Conservation (phyloP, 306 rosid genomes). For the Pueraria montana region DNA sequence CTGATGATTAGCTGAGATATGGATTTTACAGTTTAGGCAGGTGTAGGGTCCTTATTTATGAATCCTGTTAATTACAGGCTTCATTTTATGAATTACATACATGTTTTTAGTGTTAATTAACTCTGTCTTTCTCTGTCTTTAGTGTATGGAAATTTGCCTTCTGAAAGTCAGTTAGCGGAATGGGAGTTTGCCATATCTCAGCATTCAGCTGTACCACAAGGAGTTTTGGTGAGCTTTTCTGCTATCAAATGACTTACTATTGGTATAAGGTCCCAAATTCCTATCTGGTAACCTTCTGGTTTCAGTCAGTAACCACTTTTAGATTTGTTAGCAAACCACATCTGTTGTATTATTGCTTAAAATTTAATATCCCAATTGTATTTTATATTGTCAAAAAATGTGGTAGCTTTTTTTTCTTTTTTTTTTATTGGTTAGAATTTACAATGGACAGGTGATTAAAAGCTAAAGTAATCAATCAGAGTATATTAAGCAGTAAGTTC, state of each 20-base stretch:
- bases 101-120: constrained; percentile 19
- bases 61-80: background rate
- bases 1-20: background rate
- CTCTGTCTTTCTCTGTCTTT: constrained; percentile 15
- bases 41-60: constrained; percentile 48
- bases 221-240: constrained; percentile 74
- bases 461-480: background rate
- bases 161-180: constrained; percentile 71
- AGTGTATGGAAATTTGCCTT: constrained; percentile 97
- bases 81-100: background rate
- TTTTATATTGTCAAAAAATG: background rate
- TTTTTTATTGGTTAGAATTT: background rate
- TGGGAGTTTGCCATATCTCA: constrained; percentile 91
- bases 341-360: background rate
- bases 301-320: constrained; percentile 8
- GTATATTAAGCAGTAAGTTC: background rate
- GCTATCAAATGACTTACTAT: constrained; percentile 7
- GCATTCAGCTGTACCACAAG: constrained; percentile 94
- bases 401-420: no score
- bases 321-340: background rate
- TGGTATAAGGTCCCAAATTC: background rate
- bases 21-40: constrained; percentile 29
- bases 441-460: background rate
- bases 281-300: constrained; percentile 10
- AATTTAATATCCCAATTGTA: constrained; percentile 18